Evolutionary conservation across 345 rosid species (phyloP), one percentile per base, ranked within the genome.

Genomic region (Syzygium jambos): DNA sequence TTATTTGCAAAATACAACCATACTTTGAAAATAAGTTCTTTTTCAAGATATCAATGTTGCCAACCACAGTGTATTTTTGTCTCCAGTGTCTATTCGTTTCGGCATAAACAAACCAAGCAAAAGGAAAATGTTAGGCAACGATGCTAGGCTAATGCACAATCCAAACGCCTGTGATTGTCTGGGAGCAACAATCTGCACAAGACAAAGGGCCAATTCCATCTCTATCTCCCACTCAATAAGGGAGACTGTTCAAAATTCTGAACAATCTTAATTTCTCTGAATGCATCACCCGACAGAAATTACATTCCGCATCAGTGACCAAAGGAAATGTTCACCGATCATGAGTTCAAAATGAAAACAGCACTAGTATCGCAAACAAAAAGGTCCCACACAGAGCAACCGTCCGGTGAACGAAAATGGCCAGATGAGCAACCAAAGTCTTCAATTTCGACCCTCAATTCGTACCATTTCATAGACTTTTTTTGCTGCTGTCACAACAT

Each of bases 111-210:
- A 30, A 29, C 11, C 41, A 29, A 15, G 22, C 11, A 1, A 17
- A 7, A 65, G 41, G 41, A 65, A 65, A 1, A 65, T 15, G 2
- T 15, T 7, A 3, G 1, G 2, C 22, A 15, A 17, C 78, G 15
- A 65, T 30, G 5, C 2, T 14, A n/a, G 78, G 78, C 78, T 30
- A 65, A 30, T 65, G 78, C n/a, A n/a, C n/a, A n/a, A n/a, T n/a
- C n/a, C n/a, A n/a, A n/a, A n/a, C n/a, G 0, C 38, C 6, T 30
- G 0, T 65, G 0, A 65, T 16, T 2, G 5, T 30, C 0, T 16
- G 3, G 0, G 23, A 30, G 43, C 1, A 65, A 65, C 23, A 65
- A 65, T 65, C 23, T 0, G 6, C 2, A 16, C 43, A 30, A 30
- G 0, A 30, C 78, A n/a, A 30, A 65, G 43, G 23, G 5, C 23